Evolutionary conservation across 768 basidiomycete genomes (phyloP).

Genomic region (Tulasnella sp.): DNA sequence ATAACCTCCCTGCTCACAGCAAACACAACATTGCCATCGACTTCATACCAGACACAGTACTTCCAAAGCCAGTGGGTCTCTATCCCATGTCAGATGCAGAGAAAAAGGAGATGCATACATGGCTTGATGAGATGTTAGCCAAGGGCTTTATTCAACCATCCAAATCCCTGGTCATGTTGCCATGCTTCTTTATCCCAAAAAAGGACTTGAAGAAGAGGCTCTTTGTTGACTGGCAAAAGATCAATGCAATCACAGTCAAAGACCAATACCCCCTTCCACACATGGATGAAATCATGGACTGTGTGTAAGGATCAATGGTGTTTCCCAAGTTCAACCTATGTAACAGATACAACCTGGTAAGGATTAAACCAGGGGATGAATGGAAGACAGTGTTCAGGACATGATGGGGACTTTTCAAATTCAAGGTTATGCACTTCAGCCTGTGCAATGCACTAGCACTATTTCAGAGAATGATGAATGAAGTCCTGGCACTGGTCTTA

Average conservation of each 20-base stretch:
- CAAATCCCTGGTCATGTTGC: slow-evolving; percentile 21
- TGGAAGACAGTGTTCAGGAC: slow-evolving; percentile 25
- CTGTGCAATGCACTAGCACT: slow-evolving; percentile 4
- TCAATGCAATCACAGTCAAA: slow-evolving; percentile 16
- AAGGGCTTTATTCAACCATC: slow-evolving; percentile 31
- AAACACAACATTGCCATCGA: slow-evolving; percentile 32
- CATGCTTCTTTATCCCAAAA: slow-evolving; percentile 13
- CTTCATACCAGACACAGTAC: slow-evolving; percentile 25
- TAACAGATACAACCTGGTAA: slow-evolving; percentile 22
- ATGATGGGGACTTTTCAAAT: slow-evolving; percentile 22
- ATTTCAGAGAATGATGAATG: slow-evolving; percentile 22
- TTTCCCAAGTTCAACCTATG: slow-evolving; percentile 23
- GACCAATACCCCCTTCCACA: slow-evolving; percentile 20
- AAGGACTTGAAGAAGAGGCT: slow-evolving; percentile 18
- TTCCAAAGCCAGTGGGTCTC: slow-evolving; percentile 25
- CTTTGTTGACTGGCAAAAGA: slow-evolving; percentile 19
- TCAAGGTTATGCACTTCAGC: slow-evolving; percentile 23
- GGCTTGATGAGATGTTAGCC: slow-evolving; percentile 30
- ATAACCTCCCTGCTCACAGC: slow-evolving; percentile 30
- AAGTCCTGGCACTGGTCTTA: slow-evolving; percentile 18
- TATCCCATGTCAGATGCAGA: slow-evolving; percentile 30
- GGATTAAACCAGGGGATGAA: slow-evolving; percentile 21
- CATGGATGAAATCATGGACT: slow-evolving; percentile 15
- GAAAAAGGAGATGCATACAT: slow-evolving; percentile 28
- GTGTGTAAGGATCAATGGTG: slow-evolving; percentile 6